Percentiles rank a stretch among this genome's conserved stretches.
Conservation (phyloP, 371 early-diverging fungal species). For the Mucor plumbeus region DNA sequence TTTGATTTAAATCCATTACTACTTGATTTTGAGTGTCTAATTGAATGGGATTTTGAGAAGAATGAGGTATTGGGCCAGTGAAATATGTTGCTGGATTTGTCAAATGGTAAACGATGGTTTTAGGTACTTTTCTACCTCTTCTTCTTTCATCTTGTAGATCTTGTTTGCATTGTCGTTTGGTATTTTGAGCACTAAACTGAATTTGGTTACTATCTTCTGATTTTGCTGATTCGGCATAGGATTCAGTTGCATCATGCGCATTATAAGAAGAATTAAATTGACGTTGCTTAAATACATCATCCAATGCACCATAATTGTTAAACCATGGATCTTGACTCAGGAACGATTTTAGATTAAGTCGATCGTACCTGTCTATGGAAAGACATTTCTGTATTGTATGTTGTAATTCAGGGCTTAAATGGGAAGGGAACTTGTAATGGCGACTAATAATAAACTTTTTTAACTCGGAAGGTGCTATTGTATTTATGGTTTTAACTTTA, state of each 20-base stretch:
- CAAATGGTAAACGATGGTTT: slow-evolving; percentile 53
- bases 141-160: slow-evolving; percentile 40
- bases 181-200: slow-evolving; percentile 25
- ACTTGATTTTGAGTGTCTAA: slow-evolving; percentile 33
- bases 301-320: slow-evolving; percentile 36
- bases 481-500: background rate
- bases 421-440: slow-evolving; percentile 55
- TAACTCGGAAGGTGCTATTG: slow-evolving; percentile 63
- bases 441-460: slow-evolving; percentile 69
- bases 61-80: slow-evolving; percentile 39
- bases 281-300: slow-evolving; percentile 33
- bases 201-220: slow-evolving; percentile 22
- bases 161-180: slow-evolving; percentile 40
- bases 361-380: slow-evolving; percentile 49
- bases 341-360: slow-evolving; percentile 50
- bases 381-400: slow-evolving; percentile 59
- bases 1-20: slow-evolving; percentile 37
- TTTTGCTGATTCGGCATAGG: slow-evolving; percentile 34
- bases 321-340: slow-evolving; percentile 63
- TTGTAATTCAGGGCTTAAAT: slow-evolving; percentile 49
- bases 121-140: slow-evolving; percentile 26
- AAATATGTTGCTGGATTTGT: slow-evolving; percentile 51
- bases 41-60: slow-evolving; percentile 34
- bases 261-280: slow-evolving; percentile 17
- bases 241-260: slow-evolving; percentile 25